Conservation (phyloP, 352 stramenopile genomes). For the Phytophthora pluvialis region DNA sequence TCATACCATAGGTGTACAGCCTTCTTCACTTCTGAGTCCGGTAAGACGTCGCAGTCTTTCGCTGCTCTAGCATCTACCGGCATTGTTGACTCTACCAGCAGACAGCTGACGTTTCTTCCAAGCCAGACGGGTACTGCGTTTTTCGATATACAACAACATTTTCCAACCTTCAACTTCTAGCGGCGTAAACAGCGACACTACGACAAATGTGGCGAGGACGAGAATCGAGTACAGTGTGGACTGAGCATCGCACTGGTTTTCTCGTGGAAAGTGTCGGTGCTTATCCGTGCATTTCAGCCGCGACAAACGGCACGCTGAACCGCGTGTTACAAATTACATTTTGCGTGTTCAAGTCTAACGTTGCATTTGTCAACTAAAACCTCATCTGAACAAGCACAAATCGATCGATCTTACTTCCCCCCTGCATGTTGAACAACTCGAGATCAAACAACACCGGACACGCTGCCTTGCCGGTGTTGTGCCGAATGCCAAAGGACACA, state of each 20-base stretch:
- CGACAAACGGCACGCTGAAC: constrained; percentile 5
- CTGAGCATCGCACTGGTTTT: background rate
- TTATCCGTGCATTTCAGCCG: constrained; percentile 16
- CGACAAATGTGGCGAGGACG: background rate
- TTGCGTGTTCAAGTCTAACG: background rate
- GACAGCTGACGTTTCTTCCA: too few relatives aligned
- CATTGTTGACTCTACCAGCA: too few relatives aligned
- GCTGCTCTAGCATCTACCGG: too few relatives aligned
- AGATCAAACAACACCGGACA: constrained; percentile 2
- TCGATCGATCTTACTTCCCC: background rate
- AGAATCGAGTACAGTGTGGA: constrained; percentile 6
- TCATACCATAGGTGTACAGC: too few relatives aligned
- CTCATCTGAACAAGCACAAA: background rate
- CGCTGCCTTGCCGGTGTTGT: constrained; percentile 5
- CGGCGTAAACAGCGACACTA: constrained; percentile 10
- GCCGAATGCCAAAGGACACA: background rate
- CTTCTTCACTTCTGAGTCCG: too few relatives aligned
- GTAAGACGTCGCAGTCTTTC: too few relatives aligned
- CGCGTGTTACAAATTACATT: background rate
- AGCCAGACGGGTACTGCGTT: background rate
- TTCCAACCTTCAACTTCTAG: constrained; percentile 4
- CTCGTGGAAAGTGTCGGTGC: constrained; percentile 2
- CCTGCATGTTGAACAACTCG: background rate
- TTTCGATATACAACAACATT: constrained; percentile 17
- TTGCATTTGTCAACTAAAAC: background rate